Conservation (phyloP, 2,329 filamentous ascomycete genomes). For the Diaporthe amygdali region DNA sequence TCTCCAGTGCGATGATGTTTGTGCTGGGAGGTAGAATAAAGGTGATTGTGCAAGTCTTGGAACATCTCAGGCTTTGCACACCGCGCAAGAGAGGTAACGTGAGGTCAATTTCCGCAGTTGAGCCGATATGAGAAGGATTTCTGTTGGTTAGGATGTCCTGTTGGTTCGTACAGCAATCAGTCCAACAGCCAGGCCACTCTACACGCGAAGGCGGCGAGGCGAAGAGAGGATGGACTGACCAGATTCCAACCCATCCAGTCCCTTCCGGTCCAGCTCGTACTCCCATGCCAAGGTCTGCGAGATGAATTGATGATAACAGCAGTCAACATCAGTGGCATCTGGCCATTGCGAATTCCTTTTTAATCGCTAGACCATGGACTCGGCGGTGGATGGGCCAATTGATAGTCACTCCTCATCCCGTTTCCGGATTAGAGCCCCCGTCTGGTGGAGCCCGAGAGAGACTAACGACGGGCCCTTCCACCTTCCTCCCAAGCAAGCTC, state of each 20-base stretch:
- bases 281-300: neutral
- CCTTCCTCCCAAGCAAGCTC: neutral
- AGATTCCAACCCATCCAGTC: neutral
- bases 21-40: neutral
- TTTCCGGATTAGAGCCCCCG: neutral
- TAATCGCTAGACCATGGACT: neutral
- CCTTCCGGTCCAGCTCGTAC: neutral
- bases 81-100: neutral
- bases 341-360: neutral
- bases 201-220: neutral
- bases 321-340: neutral
- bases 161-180: neutral
- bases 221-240: neutral
- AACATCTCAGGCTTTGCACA: neutral
- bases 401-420: neutral
- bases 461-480: neutral
- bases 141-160: neutral
- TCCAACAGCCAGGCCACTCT: neutral
- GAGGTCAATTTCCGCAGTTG: slow-evolving; percentile 8
- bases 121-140: neutral
- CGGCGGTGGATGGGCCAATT: neutral
- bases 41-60: neutral
- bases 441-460: neutral
- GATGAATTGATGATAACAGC: neutral
- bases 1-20: neutral